Conservation (phyloP, 2,329 filamentous ascomycete genomes). For the Myriosclerotinia duriaeana region DNA sequence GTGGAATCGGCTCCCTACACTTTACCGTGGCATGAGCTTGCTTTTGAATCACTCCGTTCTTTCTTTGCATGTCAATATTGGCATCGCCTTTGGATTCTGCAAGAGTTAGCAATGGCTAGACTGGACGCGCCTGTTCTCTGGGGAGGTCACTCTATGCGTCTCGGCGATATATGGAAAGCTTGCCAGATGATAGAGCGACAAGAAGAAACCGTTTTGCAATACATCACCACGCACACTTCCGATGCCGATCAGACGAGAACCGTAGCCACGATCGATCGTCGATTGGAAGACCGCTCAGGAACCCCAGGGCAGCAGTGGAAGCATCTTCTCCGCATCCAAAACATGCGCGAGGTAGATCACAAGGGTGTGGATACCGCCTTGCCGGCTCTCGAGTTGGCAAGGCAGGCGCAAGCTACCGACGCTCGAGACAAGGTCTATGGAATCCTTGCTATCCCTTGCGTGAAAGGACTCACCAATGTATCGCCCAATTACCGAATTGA, state of each 20-base stretch:
- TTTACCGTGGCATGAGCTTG: conserved; percentile 13
- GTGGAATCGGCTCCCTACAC: conserved; percentile 11
- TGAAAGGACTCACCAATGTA: conserved; percentile 4
- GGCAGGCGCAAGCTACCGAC: conserved; percentile 22
- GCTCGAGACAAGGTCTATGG: conserved; percentile 23
- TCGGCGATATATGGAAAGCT: conserved; percentile 20
- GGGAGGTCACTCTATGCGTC: conserved; percentile 11
- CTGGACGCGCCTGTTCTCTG: conserved; percentile 16
- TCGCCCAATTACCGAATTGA: conserved; percentile 16
- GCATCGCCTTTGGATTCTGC: conserved; percentile 23
- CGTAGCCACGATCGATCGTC: conserved; percentile 16
- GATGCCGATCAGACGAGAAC: neutral
- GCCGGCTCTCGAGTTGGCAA: conserved; percentile 16
- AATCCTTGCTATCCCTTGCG: conserved; percentile 19
- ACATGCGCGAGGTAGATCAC: conserved; percentile 12
- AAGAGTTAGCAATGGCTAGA: conserved; percentile 20
- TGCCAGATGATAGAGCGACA: conserved; percentile 15
- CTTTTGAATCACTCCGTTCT: neutral
- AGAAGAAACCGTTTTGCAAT: conserved; percentile 12
- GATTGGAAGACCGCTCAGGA: conserved; percentile 15
- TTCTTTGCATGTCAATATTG: conserved; percentile 21
- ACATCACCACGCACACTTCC: conserved; percentile 7
- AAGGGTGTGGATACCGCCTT: conserved; percentile 1
- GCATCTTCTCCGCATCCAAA: conserved; percentile 20
- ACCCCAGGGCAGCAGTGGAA: conserved; percentile 22